Base-by-base conservation (phyloP, 225 moss, liverwort and hornwort genomes). In the Physcomitrellopsis africana region DNA sequence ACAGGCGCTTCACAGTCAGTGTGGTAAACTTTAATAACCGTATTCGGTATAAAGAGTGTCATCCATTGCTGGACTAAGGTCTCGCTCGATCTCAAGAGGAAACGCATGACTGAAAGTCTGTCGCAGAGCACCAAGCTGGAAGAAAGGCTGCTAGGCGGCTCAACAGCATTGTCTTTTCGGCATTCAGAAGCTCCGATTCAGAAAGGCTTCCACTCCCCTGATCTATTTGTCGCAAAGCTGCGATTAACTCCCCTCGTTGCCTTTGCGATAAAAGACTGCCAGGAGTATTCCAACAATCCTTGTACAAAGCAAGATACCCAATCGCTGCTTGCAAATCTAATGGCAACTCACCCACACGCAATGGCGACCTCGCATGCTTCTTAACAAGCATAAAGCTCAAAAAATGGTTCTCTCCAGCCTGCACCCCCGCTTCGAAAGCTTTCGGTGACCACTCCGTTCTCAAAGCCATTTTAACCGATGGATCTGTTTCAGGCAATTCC, bases 181-280 rank as follows among this genome's bases (percentile, higher is more conserved):
- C 67, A 57, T 60, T 60, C 27, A 68, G 15, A 2, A 76, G 68
- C 16, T 16, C 27, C 16, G 29, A 14, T 16, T 48, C 45, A 59
- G 32, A 37, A 11, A 68, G 22, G 9, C 49, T 68, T 59, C 60
- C 60, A 49, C 59, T 68, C 19, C 68, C 68, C 29, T 68, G 48
- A 47, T 68, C 49, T 59, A 76, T 58, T 13, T 48, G 67, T 17
- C 48, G 17, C 67, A 76, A 12, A 68, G 68, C 68, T 58, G 68
- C 57, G 2, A 76, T 37, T 29, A 76, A 48, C 76, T 76, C 76
- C 29, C 76, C 76, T 10, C 76, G 58, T 46, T 76, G 68, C 51
- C 60, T 67, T 68, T 76, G 76, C n/a, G 76, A 76, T 60, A 76
- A 48, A 10, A 76, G 67, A 29, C 46, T 59, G 58, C 76, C 76